phyloP scores from a whole-genome alignment of 495 filamentous ascomycete genomes.

The Trichocladium antarcticum region DNA sequence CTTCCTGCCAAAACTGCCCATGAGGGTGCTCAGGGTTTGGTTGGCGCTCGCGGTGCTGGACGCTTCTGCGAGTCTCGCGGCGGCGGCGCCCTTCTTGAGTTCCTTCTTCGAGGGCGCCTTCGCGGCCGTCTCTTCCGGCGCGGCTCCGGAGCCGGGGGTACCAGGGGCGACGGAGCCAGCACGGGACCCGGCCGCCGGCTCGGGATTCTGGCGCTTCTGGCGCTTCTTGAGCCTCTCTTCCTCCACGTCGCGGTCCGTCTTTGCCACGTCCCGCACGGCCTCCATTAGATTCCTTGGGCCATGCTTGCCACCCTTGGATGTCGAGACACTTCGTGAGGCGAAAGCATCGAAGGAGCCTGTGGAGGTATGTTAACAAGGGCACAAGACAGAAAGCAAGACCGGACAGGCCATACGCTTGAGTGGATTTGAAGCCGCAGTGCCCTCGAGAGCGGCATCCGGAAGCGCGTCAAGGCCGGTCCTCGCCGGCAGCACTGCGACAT shows the following conservation, averaged over 20 bases:
- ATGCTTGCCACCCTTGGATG: constrained; percentile 18
- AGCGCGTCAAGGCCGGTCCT: constrained; percentile 26
- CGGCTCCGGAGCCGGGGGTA: constrained; percentile 36
- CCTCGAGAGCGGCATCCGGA: constrained; percentile 26
- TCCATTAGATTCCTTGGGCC: constrained; percentile 26
- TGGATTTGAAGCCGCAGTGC: constrained; percentile 41
- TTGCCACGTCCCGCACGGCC: constrained; percentile 27
- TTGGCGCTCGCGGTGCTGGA: constrained; percentile 47
- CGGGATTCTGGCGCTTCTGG: constrained; percentile 36
- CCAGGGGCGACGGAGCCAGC: constrained; percentile 38
- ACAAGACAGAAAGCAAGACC: neutral
- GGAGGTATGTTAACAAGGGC: constrained; percentile 9
- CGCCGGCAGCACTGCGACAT: constrained; percentile 44
- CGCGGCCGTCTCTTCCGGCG: constrained; percentile 31
- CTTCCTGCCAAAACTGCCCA: constrained; percentile 38
- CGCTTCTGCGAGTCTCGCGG: constrained; percentile 40
- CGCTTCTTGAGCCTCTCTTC: constrained; percentile 41
- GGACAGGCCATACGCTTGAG: constrained; percentile 46
- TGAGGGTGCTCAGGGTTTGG: constrained; percentile 41
- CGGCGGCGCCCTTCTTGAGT: constrained; percentile 47
- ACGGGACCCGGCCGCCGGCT: constrained; percentile 30
- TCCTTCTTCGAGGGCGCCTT: constrained; percentile 48
- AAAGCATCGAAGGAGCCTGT: constrained; percentile 17
- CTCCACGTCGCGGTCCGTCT: constrained; percentile 36
- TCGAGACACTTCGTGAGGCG: constrained; percentile 1